phyloP scores from a whole-genome alignment of 2,329 filamentous ascomycete genomes.

The Cercospora sp. region DNA sequence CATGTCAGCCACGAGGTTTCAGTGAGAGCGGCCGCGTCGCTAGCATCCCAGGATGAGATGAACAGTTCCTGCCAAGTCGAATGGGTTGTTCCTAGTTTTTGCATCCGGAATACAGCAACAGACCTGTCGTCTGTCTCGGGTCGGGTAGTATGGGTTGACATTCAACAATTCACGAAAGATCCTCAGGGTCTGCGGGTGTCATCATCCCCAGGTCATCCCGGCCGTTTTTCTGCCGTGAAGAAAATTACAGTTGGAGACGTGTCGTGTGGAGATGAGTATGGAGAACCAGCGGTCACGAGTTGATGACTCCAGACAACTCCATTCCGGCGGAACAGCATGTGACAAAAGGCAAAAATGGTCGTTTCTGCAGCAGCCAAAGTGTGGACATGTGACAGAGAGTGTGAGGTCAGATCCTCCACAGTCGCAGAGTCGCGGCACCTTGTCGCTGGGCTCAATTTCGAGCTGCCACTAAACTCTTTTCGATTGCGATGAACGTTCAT shows the following conservation, averaged over 20 bases:
- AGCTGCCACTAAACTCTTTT: background rate
- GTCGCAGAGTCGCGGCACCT: background rate
- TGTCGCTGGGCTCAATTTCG: background rate
- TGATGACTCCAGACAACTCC: background rate
- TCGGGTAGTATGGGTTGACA: background rate
- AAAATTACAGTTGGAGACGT: background rate
- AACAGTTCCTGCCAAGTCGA: background rate
- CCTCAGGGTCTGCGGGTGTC: background rate
- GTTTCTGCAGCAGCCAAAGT: background rate
- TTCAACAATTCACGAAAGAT: background rate
- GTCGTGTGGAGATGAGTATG: background rate
- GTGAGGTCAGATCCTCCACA: background rate
- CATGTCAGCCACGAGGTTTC: no score
- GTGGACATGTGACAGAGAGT: background rate
- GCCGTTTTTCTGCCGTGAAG: background rate
- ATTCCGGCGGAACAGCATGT: background rate
- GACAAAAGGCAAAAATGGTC: background rate
- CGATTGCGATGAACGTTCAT: background rate
- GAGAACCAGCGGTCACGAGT: background rate
- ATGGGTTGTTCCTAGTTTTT: background rate
- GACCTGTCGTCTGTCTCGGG: background rate
- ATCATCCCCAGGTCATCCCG: background rate
- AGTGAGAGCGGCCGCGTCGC: no score
- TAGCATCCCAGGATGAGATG: no score
- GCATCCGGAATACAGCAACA: no score